Evolutionary conservation across 2,329 filamentous ascomycete species (phyloP), one percentile per base, ranked within the genome.

Genomic region (Teratosphaeria epicoccoides): DNA sequence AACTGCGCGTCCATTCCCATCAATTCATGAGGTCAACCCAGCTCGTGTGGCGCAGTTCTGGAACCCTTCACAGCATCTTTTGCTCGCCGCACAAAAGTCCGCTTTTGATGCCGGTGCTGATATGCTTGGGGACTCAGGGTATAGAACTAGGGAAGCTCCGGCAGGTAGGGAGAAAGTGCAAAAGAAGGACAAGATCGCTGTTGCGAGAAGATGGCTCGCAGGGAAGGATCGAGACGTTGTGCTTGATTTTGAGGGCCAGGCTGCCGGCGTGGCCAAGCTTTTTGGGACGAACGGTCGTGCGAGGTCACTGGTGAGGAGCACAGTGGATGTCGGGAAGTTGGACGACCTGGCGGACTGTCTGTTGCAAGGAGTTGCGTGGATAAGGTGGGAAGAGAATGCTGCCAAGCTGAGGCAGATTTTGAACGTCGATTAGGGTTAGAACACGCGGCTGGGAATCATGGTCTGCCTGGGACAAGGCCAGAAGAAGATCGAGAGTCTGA

Each of bases 281-380:
- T 61, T 62, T 67, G 45, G 23, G 12, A 10, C 47, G 17, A 22
- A 12, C n/a, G n/a, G 11, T 24, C 44, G 44, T 9, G 37, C n/a
- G 20, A 33, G 22, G 52, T 57, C 64, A 47, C 66, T 57, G 46
- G 43, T 33, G 33, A 55, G 14, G 28, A 49, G 12, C 52, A 40
- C 24, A 46, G 45, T 26, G 57, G 48, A 6, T 46, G 56, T 63
- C 22, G 61, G 60, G n/a, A 93, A 93, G 68, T 67, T 91, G 49
- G 88, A 94, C 67, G 88, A 94, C 70, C 69, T 94, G 47, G 85
- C 87, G 0, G 88, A 94, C 70, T 86, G 83, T 64, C 70, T 93
- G 24, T 66, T 93, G 50, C 88, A 94, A 66, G 88, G 82, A 2
- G 74, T 88, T 53, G 83, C 86, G 2, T 91, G 85, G 82, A 68